Conservation (phyloP, 2,329 filamentous ascomycete species). For the Dactylonectria macrodidyma region DNA sequence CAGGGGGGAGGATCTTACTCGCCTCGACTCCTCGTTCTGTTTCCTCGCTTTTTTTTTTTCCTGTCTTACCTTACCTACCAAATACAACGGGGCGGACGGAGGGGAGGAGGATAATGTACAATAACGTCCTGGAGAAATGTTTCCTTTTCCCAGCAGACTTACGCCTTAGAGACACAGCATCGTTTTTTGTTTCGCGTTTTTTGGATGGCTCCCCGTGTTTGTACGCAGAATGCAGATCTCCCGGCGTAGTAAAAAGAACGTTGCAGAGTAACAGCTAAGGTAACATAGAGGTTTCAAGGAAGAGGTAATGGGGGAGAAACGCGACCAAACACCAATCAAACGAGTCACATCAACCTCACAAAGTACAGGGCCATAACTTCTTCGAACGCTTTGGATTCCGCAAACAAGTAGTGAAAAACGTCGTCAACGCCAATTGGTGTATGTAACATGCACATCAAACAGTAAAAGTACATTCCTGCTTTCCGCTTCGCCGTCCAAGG, state of each 20-base stretch:
- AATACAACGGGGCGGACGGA: background rate
- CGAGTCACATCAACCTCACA: background rate
- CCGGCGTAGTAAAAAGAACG: background rate
- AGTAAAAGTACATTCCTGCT: background rate
- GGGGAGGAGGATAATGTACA: slow-evolving; percentile 10
- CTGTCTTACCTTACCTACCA: background rate
- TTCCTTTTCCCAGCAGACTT: background rate
- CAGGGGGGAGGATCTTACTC: background rate
- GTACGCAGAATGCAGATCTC: background rate
- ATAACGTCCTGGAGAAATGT: slow-evolving; percentile 8
- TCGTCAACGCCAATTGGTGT: background rate
- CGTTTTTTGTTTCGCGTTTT: background rate
- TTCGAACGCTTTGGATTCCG: too few relatives aligned
- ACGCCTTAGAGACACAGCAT: slow-evolving; percentile 4
- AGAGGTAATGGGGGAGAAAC: background rate
- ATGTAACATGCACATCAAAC: background rate
- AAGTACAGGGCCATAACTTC: background rate
- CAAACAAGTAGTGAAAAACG: background rate
- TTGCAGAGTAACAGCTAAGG: background rate
- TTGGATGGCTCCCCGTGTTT: background rate
- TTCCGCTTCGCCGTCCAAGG: background rate
- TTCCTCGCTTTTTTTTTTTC: background rate
- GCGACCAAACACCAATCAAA: background rate
- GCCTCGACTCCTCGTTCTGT: slow-evolving; percentile 16
- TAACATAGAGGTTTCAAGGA: background rate